Conservation (phyloP, 192 early-diverging fungal species). For the Coemansia sp. region DNA sequence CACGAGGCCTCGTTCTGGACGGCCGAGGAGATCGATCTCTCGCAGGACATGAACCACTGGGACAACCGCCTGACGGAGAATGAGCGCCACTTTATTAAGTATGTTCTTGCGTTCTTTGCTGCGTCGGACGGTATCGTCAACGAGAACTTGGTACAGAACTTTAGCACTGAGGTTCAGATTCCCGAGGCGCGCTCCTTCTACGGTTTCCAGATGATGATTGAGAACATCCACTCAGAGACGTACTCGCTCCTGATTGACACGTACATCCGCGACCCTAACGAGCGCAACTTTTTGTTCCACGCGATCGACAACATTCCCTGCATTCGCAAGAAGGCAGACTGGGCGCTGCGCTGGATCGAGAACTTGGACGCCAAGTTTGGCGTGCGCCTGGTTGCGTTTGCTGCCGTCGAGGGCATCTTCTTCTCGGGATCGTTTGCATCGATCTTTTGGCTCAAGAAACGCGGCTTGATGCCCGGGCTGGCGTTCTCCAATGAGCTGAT, state of each 20-base stretch:
- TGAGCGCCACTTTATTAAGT: conserved; percentile 89
- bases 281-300: conserved; percentile 85
- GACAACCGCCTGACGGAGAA: conserved; percentile 77
- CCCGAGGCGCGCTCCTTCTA: conserved; percentile 94
- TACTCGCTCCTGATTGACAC: conserved; percentile 95
- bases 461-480: conserved; percentile 95
- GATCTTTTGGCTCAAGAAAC: conserved; percentile 99
- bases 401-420: conserved; percentile 98
- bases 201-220: conserved; percentile 98
- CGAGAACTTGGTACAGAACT: conserved; percentile 90
- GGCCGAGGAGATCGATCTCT: conserved; percentile 92
- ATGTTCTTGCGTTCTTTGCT: conserved; percentile 94
- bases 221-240: conserved; percentile 95
- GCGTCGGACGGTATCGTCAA: conserved; percentile 96
- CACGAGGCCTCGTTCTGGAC: conserved; percentile 98
- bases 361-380: conserved; percentile 81
- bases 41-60: conserved; percentile 90
- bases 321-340: conserved; percentile 94
- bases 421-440: conserved; percentile 97
- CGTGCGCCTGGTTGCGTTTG: conserved; percentile 92
- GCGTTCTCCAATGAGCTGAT: conserved; percentile 99
- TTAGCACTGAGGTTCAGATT: conserved; percentile 90
- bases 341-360: conserved; percentile 93
- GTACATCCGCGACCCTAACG: conserved; percentile 84
- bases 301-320: conserved; percentile 95